Evolutionary conservation across 108 stramenopile species (phyloP).

Genomic region (Nitzschia inconspicua): DNA sequence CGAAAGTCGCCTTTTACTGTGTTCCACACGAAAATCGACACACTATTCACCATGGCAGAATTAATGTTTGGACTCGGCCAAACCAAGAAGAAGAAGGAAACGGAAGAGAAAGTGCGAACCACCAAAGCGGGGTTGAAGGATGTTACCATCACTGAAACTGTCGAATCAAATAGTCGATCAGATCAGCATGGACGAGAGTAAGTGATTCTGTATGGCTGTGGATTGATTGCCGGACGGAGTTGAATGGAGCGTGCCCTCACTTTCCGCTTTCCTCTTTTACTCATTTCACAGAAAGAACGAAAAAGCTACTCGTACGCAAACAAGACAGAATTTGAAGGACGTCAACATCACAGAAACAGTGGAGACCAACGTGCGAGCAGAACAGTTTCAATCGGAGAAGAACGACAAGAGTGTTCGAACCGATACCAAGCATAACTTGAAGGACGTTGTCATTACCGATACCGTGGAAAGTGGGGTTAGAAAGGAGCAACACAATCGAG

Average conservation of each 20-base stretch:
- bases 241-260: too few species aligned
- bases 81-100: constrained; percentile 38
- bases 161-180: constrained; percentile 12
- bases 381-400: constrained; percentile 6
- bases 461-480: constrained; percentile 26
- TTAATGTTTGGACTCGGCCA: constrained; percentile 41
- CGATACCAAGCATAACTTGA: neutral
- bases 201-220: too few species aligned
- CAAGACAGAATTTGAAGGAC: constrained; percentile 19
- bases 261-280: too few species aligned
- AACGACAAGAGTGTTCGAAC: neutral
- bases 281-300: constrained; percentile 13
- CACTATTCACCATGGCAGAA: too few species aligned
- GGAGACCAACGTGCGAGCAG: constrained; percentile 10
- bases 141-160: constrained; percentile 30
- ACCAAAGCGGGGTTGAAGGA: constrained; percentile 21
- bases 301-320: constrained; percentile 9
- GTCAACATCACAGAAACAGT: constrained; percentile 26
- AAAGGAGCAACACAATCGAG: constrained; percentile 23
- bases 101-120: constrained; percentile 10
- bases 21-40: too few species aligned
- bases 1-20: too few species aligned
- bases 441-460: constrained; percentile 15
- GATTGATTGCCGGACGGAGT: too few species aligned
- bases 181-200: constrained; percentile 18